These are phyloP conservation scores for Sphenostylis stenocarpa DNA, from an alignment of 306 rosid genomes.

Conservation along the genomic window DNA sequence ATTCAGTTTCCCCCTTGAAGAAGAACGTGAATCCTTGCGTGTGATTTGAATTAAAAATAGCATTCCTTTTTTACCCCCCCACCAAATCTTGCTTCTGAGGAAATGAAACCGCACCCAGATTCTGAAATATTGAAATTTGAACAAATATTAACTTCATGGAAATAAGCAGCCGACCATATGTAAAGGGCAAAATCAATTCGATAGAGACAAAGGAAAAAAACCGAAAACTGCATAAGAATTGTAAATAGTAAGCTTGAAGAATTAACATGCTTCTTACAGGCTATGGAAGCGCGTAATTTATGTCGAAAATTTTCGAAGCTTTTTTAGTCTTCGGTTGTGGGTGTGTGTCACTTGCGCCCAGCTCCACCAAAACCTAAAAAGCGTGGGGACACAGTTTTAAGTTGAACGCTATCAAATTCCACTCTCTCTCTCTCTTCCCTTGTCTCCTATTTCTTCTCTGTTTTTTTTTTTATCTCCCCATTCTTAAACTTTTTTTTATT, in stretches of 20 bases:
- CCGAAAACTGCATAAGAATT: background rate
- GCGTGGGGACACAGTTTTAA: background rate
- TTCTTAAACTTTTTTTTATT: background rate
- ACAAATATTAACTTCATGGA: background rate
- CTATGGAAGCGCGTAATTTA: background rate
- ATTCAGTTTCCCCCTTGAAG: slow-evolving; percentile 7
- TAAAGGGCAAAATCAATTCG: background rate
- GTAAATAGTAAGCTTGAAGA: background rate
- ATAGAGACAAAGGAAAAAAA: background rate
- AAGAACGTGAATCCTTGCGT: slow-evolving; percentile 20
- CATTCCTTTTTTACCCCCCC: slow-evolving; percentile 36
- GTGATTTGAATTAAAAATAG: slow-evolving; percentile 27
- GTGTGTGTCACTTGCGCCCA: background rate
- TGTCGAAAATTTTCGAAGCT: background rate
- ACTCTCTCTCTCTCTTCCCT: background rate
- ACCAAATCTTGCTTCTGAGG: background rate
- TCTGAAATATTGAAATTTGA: slow-evolving; percentile 39
- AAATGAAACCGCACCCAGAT: slow-evolving; percentile 27
- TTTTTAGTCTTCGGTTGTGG: background rate
- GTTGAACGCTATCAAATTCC: slow-evolving; percentile 21
- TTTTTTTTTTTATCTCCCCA: too few relatives aligned
- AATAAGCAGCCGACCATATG: background rate
- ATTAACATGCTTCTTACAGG: slow-evolving; percentile 12
- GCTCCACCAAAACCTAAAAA: slow-evolving; percentile 5
- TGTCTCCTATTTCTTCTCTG: background rate